Percentiles rank a stretch among this genome's conserved stretches.
Conservation (phyloP, 345 rosid genomes). For the Limnanthes douglasii region DNA sequence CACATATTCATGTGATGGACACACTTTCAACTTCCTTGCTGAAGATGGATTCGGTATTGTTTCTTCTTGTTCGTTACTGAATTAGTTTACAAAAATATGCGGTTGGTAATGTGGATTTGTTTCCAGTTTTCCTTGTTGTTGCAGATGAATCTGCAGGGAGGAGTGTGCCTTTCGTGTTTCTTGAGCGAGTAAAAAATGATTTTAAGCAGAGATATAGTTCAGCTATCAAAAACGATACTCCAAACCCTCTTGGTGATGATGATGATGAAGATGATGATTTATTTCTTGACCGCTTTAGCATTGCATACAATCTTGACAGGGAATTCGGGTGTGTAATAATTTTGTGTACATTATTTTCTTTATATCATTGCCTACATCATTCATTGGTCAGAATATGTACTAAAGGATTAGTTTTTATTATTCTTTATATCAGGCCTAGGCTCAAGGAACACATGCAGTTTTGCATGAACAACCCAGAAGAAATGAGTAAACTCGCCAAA, state of each 20-base stretch:
- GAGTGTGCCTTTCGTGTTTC: constrained; percentile 80
- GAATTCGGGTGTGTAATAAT: constrained; percentile 86
- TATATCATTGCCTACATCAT: not conserved
- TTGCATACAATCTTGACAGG: constrained; percentile 96
- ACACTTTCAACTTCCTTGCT: constrained; percentile 78
- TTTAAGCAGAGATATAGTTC: constrained; percentile 65
- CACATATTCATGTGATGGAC: constrained; percentile 84
- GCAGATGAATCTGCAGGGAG: constrained; percentile 87
- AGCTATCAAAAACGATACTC: constrained; percentile 34
- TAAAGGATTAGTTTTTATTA: not conserved
- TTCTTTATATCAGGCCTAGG: constrained; percentile 42
- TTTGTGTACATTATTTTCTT: not conserved
- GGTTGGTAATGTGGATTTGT: constrained; percentile 8
- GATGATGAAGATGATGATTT: constrained; percentile 82
- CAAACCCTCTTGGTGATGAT: constrained; percentile 75
- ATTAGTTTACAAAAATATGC: too few species aligned
- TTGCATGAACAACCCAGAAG: constrained; percentile 89
- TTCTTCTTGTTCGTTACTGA: not conserved
- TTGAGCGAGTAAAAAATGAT: constrained; percentile 85
- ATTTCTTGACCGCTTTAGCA: constrained; percentile 82
- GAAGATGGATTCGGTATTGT: constrained; percentile 69
- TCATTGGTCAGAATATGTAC: not conserved
- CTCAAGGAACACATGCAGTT: constrained; percentile 99
- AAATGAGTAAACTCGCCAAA: constrained; percentile 79
- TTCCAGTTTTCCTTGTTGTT: constrained; percentile 85